phyloP scores from a whole-genome alignment of 116 monocot species.

The Dioscorea cayenensis region DNA sequence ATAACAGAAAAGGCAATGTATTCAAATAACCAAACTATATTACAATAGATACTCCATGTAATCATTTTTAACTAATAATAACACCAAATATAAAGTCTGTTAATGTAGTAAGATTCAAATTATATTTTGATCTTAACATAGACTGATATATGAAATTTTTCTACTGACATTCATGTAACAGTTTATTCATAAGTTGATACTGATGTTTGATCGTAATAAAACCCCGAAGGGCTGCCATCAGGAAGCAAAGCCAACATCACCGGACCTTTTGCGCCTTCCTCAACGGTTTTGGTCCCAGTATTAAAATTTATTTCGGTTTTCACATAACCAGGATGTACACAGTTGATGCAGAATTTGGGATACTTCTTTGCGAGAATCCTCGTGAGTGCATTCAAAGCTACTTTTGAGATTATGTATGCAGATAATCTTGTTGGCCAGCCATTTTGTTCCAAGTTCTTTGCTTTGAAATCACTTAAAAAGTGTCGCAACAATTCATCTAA shows the following conservation, averaged over 20 bases:
- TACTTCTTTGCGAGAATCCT: background rate
- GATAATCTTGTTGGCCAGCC: conserved; percentile 24
- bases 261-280: background rate
- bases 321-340: background rate
- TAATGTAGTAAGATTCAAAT: too few relatives aligned
- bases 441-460: conserved; percentile 2
- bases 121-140: too few relatives aligned
- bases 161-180: too few relatives aligned
- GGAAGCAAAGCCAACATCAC: conserved; percentile 1
- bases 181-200: background rate
- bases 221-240: background rate
- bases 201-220: background rate
- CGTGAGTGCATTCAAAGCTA: background rate
- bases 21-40: too few relatives aligned
- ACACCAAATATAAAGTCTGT: too few relatives aligned
- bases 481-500: conserved; percentile 1
- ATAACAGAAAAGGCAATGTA: too few relatives aligned
- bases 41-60: too few relatives aligned
- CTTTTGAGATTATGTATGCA: conserved; percentile 4
- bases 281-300: background rate
- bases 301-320: background rate
- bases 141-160: too few relatives aligned
- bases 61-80: too few relatives aligned
- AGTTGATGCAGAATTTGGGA: background rate
- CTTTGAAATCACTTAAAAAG: conserved; percentile 21